phyloP scores from a whole-genome alignment of 2,329 filamentous ascomycete genomes.

The Fusarium pseudonygamai region DNA sequence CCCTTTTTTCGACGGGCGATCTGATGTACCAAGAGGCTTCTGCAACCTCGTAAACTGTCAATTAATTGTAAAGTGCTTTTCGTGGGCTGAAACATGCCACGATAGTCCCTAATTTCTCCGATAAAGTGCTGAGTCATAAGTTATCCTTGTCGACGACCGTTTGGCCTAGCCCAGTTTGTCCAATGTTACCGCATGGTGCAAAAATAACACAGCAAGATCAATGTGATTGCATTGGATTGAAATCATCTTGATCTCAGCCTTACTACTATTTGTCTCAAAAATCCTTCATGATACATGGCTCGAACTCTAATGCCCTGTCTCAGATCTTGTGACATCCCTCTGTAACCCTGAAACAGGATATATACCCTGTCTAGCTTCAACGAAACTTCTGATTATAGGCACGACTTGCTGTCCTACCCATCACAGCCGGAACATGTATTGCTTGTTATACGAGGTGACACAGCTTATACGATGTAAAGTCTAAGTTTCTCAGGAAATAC shows the following conservation, averaged over 20 bases:
- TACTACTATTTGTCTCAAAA: fast-evolving
- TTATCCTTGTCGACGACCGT: neutral
- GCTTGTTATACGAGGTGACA: neutral
- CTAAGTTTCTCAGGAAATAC: neutral
- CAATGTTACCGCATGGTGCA: neutral
- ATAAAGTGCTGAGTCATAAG: neutral
- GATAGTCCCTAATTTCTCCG: neutral
- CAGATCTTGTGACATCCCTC: neutral
- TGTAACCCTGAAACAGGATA: neutral
- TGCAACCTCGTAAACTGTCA: neutral
- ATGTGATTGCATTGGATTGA: neutral
- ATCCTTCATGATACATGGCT: fast-evolving
- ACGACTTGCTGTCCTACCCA: neutral
- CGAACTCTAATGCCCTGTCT: fast-evolving
- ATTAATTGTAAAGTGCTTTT: neutral
- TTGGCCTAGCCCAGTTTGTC: neutral
- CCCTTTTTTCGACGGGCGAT: neutral
- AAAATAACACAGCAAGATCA: neutral
- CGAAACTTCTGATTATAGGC: neutral
- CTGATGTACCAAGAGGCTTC: neutral
- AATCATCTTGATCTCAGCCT: neutral
- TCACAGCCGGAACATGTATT: too few relatives aligned
- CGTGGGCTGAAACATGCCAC: neutral
- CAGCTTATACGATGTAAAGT: neutral
- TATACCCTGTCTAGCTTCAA: too few relatives aligned